Evolutionary conservation across 495 filamentous ascomycete genomes (phyloP).

Genomic region (Neurospora discreta): DNA sequence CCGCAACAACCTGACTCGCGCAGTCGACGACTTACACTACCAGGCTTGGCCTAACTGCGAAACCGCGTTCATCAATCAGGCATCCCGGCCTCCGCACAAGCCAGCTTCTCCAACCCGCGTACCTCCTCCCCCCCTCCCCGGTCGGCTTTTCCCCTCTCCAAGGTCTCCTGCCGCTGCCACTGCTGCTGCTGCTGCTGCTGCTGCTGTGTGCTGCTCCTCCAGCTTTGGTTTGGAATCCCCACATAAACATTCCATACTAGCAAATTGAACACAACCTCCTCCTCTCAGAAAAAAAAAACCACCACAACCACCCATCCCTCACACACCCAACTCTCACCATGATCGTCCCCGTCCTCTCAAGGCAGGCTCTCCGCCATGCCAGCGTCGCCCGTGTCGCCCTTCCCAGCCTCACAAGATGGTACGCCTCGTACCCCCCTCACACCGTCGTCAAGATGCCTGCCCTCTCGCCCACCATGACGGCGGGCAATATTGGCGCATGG

Average conservation of each 20-base stretch:
- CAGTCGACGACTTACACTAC: background rate
- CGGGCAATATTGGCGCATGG: conserved; percentile 95
- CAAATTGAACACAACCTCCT: background rate
- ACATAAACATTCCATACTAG: background rate
- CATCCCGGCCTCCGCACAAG: background rate
- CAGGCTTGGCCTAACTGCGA: background rate
- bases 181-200: background rate
- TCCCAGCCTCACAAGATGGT: conserved; percentile 43
- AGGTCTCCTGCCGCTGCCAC: background rate
- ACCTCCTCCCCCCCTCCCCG: background rate
- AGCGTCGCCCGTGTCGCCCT: conserved; percentile 29
- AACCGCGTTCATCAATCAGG: background rate
- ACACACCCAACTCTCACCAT: conserved; percentile 27
- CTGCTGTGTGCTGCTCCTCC: background rate
- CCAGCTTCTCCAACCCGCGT: background rate
- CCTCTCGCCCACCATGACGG: conserved; percentile 92
- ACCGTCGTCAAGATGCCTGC: conserved; percentile 96
- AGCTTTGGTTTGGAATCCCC: background rate
- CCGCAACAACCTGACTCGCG: background rate
- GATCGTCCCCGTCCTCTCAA: conserved; percentile 42
- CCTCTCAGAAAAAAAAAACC: background rate
- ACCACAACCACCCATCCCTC: background rate
- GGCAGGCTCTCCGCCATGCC: conserved; percentile 40
- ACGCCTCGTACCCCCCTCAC: conserved; percentile 74
- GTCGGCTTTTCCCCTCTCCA: background rate